Evolutionary conservation across 2,329 filamentous ascomycete species (phyloP).

Genomic region (Anthostomella pinea): DNA sequence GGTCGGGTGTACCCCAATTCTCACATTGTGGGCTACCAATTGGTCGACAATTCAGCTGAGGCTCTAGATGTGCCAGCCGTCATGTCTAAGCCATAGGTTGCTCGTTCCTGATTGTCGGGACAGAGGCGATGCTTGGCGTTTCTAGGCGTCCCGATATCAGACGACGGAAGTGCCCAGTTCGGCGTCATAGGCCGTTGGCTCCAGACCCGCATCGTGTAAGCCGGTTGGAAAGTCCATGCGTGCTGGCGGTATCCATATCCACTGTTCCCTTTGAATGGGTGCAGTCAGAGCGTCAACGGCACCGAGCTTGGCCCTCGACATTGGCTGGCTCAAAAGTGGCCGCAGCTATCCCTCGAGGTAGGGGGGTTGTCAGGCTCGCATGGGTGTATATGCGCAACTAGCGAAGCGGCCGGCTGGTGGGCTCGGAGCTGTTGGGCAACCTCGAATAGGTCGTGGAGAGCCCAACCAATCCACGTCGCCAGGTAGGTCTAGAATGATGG

Average conservation of each 20-base stretch:
- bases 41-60: constrained; percentile 13
- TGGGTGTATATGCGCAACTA: too few relatives aligned
- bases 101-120: constrained; percentile 1
- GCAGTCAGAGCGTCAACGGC: background rate
- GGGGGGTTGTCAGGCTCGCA: background rate
- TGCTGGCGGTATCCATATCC: background rate
- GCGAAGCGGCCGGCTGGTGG: background rate
- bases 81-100: background rate
- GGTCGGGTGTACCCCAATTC: constrained; percentile 5
- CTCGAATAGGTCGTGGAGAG: too few relatives aligned
- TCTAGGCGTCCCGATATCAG: background rate
- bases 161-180: background rate
- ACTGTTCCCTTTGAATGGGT: background rate
- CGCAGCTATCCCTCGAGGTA: background rate
- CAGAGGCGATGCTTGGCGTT: background rate
- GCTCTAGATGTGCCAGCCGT: constrained; percentile 15
- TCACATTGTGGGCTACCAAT: constrained; percentile 9
- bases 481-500: too few relatives aligned
- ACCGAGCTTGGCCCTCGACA: too few relatives aligned
- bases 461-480: too few relatives aligned
- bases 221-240: background rate
- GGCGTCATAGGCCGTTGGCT: background rate
- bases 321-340: too few relatives aligned
- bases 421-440: background rate
- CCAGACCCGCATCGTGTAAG: background rate